Evolutionary conservation across 805 yeast species (phyloP).

Genomic region (Myxozyma udenii): DNA sequence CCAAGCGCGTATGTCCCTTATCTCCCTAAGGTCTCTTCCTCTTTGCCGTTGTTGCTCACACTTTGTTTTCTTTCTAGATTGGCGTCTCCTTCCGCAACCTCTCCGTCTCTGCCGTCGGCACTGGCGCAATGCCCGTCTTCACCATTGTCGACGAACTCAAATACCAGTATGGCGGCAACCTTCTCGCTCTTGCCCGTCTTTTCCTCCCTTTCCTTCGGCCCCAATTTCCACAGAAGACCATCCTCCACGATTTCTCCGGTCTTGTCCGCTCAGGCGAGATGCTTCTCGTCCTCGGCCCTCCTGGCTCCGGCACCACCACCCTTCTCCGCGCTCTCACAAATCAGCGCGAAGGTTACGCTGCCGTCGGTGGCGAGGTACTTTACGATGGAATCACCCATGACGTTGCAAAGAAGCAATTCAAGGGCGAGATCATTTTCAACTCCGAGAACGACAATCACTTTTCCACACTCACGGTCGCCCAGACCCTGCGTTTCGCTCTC

Average conservation of each 20-base stretch:
- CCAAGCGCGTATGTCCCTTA: conserved; percentile 22
- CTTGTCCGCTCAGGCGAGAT: conserved; percentile 62
- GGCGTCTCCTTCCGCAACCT: conserved; percentile 25
- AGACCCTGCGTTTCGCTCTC: conserved; percentile 65
- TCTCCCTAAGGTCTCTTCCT: neutral
- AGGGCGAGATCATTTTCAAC: conserved; percentile 69
- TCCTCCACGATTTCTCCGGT: conserved; percentile 37
- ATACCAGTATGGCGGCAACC: conserved; percentile 6
- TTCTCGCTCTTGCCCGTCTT: conserved; percentile 2
- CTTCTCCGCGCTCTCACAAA: conserved; percentile 56
- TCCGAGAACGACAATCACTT: conserved; percentile 68
- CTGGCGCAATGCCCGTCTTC: conserved; percentile 12
- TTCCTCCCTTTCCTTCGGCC: conserved; percentile 15
- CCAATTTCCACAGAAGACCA: conserved; percentile 24
- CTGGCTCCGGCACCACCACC: conserved; percentile 61
- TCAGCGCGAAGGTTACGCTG: conserved; percentile 25
- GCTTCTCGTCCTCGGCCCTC: conserved; percentile 67
- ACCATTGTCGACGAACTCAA: conserved; percentile 17
- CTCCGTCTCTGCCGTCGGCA: conserved; percentile 23
- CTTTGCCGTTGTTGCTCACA: neutral
- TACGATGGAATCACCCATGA: conserved; percentile 61
- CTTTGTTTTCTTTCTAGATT: conserved; percentile 5
- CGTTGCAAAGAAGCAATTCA: conserved; percentile 57
- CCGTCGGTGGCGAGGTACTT: conserved; percentile 52
- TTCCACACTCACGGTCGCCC: conserved; percentile 64